Base-by-base conservation (phyloP, 208 protist species). In the Tritrichomonas musculus region DNA sequence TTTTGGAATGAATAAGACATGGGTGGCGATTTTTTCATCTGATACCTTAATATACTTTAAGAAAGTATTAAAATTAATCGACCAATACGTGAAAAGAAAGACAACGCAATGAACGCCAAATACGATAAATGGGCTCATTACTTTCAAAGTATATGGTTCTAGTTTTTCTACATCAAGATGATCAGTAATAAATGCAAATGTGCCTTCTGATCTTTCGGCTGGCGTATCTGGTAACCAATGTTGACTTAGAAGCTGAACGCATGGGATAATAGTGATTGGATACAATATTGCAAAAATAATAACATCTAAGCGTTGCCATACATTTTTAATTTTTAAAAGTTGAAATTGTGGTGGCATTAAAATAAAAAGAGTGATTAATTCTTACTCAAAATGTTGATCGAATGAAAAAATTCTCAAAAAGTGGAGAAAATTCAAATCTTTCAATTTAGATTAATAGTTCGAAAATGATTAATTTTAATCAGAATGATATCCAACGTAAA, bases 1-100 rank as follows among this genome's bases (percentile, higher is more conserved):
- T 49, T 53, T 84, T 53, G 73, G 73, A 53, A 27, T 39, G 30
- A 84, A 84, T n/a, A 84, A 53, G n/a, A 84, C 73, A 53, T 84
- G 73, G 1, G 73, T 84, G 20, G 73, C 73, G 22, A 53, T 17
- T 53, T 33, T 22, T n/a, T 49, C 41, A n/a, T n/a, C n/a, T 25
- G 20, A 22, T 49, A 44, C 36, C 22, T 3, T 47, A 39, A 8
- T n/a, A 53, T 84, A 84, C 1, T 22, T n/a, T 1, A 84, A 4
- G 2, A 8, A 2, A n/a, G 9, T 20, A 17, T 84, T 84, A 44
- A 84, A 84, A n/a, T 9, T 20, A 33, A 84, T 49, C n/a, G 36
- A 30, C 73, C 73, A 84, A 53, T 17, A 2, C n/a, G 73, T 33
- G 22, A 84, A 53, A n/a, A 84, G 30, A 53, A 47, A 84, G 9